A percentile compares a stretch with the other conserved stretches of the same genome.
phyloP scores from a whole-genome alignment of 768 basidiomycete species.

The Suillus alpinus region DNA sequence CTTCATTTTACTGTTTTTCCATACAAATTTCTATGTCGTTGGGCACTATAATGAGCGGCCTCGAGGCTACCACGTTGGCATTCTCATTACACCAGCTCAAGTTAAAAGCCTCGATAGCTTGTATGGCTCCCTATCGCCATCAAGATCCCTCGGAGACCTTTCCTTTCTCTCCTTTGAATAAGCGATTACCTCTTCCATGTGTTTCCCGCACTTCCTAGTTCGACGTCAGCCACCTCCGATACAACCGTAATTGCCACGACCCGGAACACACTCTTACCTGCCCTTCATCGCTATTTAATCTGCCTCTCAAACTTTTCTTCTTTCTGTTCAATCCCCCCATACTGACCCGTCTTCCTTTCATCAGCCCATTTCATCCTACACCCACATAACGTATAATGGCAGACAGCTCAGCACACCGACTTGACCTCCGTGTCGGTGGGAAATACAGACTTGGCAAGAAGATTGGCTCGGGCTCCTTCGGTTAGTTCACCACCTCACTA shows the following conservation, averaged over 20 bases:
- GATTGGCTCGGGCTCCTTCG: conserved; percentile 98
- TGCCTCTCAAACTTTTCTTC: conserved; percentile 13
- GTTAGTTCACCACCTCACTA: conserved; percentile 45
- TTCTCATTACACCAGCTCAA: conserved; percentile 7
- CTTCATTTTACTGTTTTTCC: neutral
- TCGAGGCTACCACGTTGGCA: conserved; percentile 29
- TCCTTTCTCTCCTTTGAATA: neutral
- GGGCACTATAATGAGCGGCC: conserved; percentile 19
- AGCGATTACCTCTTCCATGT: conserved; percentile 1
- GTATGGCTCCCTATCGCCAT: conserved; percentile 3
- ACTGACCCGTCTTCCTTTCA: conserved; percentile 15
- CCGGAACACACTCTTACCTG: conserved; percentile 30
- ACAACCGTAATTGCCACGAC: conserved; percentile 28
- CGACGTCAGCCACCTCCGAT: conserved; percentile 37
- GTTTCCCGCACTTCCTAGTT: conserved; percentile 8
- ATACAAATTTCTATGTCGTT: conserved; percentile 7
- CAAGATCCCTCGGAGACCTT: conserved; percentile 3
- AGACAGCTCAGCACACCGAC: conserved; percentile 66
- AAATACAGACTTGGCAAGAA: conserved; percentile 99
- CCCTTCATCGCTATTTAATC: conserved; percentile 22
- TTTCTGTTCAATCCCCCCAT: conserved; percentile 9
- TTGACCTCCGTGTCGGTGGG: conserved; percentile 87
- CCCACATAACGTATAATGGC: conserved; percentile 50
- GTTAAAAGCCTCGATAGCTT: conserved; percentile 3
- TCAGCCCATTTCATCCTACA: conserved; percentile 10